Evolutionary conservation across 768 basidiomycete genomes (phyloP), one percentile per base, ranked within the genome.

Genomic region (Leucosporidium creatinivorum): DNA sequence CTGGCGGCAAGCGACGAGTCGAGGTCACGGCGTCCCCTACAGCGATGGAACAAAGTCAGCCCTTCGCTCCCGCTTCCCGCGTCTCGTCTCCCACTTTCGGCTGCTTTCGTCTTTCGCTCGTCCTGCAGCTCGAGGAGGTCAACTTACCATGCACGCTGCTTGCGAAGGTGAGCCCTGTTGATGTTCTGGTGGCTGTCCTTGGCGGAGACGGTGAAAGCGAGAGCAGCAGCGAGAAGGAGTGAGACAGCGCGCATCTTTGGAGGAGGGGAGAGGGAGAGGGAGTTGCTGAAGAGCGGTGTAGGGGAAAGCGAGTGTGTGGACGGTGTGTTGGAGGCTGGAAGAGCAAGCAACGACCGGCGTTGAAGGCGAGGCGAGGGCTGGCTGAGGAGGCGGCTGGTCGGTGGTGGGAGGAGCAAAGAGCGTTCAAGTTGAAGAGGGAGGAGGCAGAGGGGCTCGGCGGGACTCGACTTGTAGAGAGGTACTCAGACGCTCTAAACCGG

Each of bases 101-200:
- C 50, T 23, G 28, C 54, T n/a, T 25, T 19, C n/a, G 33, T 33
- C 33, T 33, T 33, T 18, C 5, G 55, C 19, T 31, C 12, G 9
- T 51, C 50, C 21, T 8, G 8, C 21, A 51, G 25, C 50, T 23
- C 30, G 15, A 51, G 26, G 36, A 30, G 21, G 3, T 3, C 15
- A 6, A 58, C 69, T 54, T 9, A 70, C 69, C 65, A 67, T 0
- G 69, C 58, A 19, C 69, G 62, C 30, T 61, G 47, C 52, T 63
- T 39, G 23, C 69, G 69, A 7, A 58, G 56, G 19, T 62, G 61
- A 0, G 13, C 1, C 9, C 65, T 58, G 48, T 61, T 54, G 28
- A 31, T 50, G 56, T 33, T 47, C 15, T 59, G 56, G 39, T 63
- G 31, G 65, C 31, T 33, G 30, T 23, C 54, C 48, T 66, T 60